Base-by-base conservation (phyloP, 768 basidiomycete genomes). In the Hydnomerulius pinastri region DNA sequence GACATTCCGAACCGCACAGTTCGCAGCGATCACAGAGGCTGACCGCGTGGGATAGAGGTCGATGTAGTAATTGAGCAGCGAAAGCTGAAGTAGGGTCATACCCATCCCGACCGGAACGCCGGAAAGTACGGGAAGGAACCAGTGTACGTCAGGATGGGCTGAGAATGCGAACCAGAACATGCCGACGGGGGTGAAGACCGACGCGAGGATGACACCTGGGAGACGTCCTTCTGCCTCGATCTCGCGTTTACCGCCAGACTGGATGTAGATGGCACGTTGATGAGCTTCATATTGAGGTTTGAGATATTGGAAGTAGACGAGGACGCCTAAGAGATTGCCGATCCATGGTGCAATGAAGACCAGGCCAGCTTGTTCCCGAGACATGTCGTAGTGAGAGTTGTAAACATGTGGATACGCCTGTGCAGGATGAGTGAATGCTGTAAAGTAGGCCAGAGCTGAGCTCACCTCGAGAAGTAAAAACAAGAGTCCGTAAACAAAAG, bases 141-240 rank as follows among this genome's bases (percentile, higher is more conserved):
- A 58, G 44, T 60, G 63, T 37, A 65, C 13, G 2, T 58, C 50
- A 4, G 63, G 55, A 10, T 29, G 48, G 3, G 63, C 58, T 20
- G 63, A 53, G 20, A 64, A 32, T 9, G 63, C 48, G n/a, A 62
- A 62, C 63, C 63, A 62, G 38, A 65, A 60, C 61, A 65, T 56
- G 46, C 63, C 62, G 33, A 62, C 9, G 6, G 55, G 58, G 4
- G 53, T 58, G 32, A 62, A 55, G 27, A 65, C 20, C 0, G 56
- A 65, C 2, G 63, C 32, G 5, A 65, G 28, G 4, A 49, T 46
- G 29, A 62, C 39, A 13, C 63, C 63, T 1, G 56, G 60, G 20
- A 62, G 55, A 21, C 48, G 63, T 13, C 43, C 54, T 39, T 65
- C 63, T 17, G 58, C 60, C 0, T 49, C 30, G 17, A 65, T 58